phyloP scores from a whole-genome alignment of 345 rosid species.

The Hevea brasiliensis region DNA sequence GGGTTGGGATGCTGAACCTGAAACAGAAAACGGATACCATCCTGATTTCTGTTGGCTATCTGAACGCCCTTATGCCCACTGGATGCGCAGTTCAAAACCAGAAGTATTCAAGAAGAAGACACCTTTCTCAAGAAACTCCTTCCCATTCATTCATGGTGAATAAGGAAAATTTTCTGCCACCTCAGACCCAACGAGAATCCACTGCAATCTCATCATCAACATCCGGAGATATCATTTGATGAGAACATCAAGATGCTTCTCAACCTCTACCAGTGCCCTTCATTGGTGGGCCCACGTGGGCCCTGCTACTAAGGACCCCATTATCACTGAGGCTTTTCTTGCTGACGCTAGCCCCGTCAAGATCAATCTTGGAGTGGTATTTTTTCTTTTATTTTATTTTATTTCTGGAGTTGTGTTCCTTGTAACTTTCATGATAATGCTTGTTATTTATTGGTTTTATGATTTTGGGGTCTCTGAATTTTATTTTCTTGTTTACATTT shows the following conservation, averaged over 20 bases:
- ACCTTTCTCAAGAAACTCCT: no score
- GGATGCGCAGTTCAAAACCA: no score
- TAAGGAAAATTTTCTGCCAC: no score
- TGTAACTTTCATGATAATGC: not conserved
- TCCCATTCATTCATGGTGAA: no score
- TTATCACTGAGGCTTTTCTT: constrained; percentile 54
- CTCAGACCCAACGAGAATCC: no score
- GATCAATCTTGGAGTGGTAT: constrained; percentile 67
- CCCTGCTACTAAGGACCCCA: constrained; percentile 52
- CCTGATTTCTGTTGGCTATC: no score
- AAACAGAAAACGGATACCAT: no score
- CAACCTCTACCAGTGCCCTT: constrained; percentile 25
- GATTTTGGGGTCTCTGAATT: not conserved
- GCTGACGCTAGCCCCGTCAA: constrained; percentile 46
- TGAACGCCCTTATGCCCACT: no score
- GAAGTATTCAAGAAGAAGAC: no score
- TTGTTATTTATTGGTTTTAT: not conserved
- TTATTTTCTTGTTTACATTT: not conserved
- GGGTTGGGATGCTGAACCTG: no score
- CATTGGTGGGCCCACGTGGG: constrained; percentile 51
- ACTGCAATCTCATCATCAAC: not conserved
- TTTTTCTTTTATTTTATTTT: no score
- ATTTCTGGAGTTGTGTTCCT: no score
- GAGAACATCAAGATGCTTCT: constrained; percentile 28
- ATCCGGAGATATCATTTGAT: constrained; percentile 25